Conservation (phyloP, 1,284 basidiomycete genomes). For the Cystobasidium pallidum region DNA sequence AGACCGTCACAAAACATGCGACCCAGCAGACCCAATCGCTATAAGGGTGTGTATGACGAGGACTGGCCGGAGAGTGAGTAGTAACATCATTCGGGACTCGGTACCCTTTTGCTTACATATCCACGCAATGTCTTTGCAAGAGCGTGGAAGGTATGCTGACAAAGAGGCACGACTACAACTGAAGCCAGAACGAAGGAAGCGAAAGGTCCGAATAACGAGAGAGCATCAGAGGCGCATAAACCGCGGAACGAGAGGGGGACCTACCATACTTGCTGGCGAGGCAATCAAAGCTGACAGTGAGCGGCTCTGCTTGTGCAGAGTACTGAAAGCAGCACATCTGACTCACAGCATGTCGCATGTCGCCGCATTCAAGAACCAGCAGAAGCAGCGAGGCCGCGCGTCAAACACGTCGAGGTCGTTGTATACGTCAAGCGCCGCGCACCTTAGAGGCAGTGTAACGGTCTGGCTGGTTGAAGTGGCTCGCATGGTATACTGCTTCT, state of each 20-base stretch:
- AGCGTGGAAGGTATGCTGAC: background rate
- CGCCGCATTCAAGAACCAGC: background rate
- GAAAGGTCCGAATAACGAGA: background rate
- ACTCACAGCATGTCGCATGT: background rate
- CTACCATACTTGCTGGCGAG: background rate
- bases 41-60: background rate
- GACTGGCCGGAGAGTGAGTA: background rate
- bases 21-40: background rate
- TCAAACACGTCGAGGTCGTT: conserved; percentile 1
- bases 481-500: too few species aligned
- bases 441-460: background rate
- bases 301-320: background rate
- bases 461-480: too few species aligned
- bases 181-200: conserved; percentile 48
- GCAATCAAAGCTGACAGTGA: background rate
- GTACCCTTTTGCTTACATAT: too few species aligned
- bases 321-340: background rate
- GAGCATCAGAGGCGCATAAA: conserved; percentile 3
- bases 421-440: background rate
- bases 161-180: background rate
- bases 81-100: too few species aligned
- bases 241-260: background rate
- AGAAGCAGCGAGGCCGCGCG: background rate
- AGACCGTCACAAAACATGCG: background rate
- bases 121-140: too few species aligned